These are phyloP conservation scores for Thielaviopsis musarum DNA, from an alignment of 2,329 filamentous ascomycete genomes.

Conservation along the genomic window DNA sequence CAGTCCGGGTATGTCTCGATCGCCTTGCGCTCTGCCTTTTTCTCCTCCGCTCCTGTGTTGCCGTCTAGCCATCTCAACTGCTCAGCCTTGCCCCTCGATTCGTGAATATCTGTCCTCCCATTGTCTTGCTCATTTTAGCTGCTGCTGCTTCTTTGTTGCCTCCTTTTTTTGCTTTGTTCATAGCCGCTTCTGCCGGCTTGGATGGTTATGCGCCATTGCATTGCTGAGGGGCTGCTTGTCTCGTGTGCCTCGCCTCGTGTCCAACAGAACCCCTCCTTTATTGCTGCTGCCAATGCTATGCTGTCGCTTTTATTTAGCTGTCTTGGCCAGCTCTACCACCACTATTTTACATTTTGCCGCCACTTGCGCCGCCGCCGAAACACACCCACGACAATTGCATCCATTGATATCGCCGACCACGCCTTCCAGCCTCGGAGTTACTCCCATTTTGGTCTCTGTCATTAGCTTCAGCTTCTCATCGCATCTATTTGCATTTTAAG, in stretches of 20 bases:
- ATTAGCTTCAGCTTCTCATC: neutral
- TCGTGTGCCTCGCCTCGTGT: neutral
- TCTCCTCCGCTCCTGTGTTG: neutral
- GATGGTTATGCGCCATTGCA: neutral
- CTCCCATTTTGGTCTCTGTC: neutral
- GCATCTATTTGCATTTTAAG: neutral
- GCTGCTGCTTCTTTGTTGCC: neutral
- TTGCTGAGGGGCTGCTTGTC: neutral
- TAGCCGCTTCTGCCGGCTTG: neutral
- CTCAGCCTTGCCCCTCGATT: neutral
- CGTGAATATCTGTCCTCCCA: neutral
- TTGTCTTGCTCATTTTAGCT: neutral
- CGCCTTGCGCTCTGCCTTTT: neutral
- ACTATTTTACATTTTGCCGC: neutral
- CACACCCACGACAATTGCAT: neutral
- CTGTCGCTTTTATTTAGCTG: neutral
- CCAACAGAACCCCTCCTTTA: neutral
- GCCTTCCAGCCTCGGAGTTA: neutral
- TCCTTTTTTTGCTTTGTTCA: neutral
- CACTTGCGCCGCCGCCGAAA: neutral
- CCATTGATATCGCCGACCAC: neutral
- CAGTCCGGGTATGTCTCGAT: constrained; percentile 44
- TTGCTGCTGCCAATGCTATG: neutral
- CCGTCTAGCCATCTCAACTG: neutral
- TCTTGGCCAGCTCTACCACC: neutral